A percentile compares a stretch with the other conserved stretches of the same genome.
These are phyloP conservation scores for Vinca minor DNA, from an alignment of 257 asterid species.

Conservation along the genomic window DNA sequence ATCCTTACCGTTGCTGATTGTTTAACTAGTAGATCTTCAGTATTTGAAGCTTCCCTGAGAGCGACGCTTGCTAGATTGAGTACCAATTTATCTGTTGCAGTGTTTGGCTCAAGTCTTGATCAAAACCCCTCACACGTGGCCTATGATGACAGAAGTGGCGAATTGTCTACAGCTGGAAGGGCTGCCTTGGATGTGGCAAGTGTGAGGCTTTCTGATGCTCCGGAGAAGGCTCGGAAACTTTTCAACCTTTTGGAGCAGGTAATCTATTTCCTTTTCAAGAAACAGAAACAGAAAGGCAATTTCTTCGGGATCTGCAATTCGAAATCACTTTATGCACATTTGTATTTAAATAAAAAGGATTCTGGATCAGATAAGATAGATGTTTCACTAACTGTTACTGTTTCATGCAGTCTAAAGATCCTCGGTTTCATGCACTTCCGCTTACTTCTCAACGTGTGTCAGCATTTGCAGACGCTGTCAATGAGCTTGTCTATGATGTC, in stretches of 20 bases:
- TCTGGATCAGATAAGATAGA: neutral
- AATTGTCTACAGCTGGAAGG: slow-evolving; percentile 63
- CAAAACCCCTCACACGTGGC: slow-evolving; percentile 47
- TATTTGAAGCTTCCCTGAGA: slow-evolving; percentile 91
- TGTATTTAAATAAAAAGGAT: neutral
- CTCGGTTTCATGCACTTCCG: slow-evolving; percentile 95
- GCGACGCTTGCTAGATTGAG: slow-evolving; percentile 92
- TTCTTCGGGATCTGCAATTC: neutral
- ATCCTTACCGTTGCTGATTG: slow-evolving; percentile 90
- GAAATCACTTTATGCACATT: neutral
- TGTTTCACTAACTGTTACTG: neutral
- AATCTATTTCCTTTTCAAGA: slow-evolving; percentile 2
- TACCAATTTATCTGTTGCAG: slow-evolving; percentile 64
- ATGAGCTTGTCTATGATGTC: slow-evolving; percentile 91
- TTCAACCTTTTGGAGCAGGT: slow-evolving; percentile 92
- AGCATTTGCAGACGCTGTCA: slow-evolving; percentile 89
- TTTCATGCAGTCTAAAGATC: slow-evolving; percentile 83
- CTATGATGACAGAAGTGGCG: slow-evolving; percentile 53
- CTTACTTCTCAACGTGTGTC: slow-evolving; percentile 77
- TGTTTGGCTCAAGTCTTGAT: slow-evolving; percentile 54
- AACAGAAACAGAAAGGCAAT: neutral
- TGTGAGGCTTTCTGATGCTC: slow-evolving; percentile 67
- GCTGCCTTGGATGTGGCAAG: slow-evolving; percentile 90
- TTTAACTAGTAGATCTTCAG: slow-evolving; percentile 83
- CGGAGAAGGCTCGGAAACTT: slow-evolving; percentile 90